Conservation (phyloP, 768 basidiomycete genomes). For the Trametes sanguinea region DNA sequence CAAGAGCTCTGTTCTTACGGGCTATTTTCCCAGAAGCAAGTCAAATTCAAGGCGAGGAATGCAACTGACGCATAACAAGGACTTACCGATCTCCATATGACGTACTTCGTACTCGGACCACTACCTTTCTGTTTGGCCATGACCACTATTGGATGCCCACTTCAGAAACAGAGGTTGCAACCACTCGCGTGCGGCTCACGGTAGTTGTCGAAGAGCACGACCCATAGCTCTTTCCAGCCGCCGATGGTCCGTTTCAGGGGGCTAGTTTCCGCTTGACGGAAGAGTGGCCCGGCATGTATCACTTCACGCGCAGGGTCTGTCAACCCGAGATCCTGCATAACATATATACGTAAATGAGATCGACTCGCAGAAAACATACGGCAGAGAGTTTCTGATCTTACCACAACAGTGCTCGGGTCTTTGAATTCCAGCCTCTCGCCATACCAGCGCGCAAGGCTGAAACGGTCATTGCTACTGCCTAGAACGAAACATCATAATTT, state of each 20-base stretch:
- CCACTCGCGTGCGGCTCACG: neutral
- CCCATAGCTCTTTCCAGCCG: constrained; percentile 22
- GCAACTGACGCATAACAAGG: too few relatives aligned
- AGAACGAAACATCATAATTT: neutral
- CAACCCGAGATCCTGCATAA: constrained; percentile 8
- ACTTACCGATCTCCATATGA: constrained; percentile 19
- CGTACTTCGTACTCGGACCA: constrained; percentile 1
- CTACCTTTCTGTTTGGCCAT: constrained; percentile 19
- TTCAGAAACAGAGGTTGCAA: too few relatives aligned
- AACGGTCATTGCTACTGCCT: neutral
- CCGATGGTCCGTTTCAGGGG: constrained; percentile 16
- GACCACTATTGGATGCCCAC: neutral
- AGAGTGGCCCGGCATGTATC: constrained; percentile 14
- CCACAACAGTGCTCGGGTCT: constrained; percentile 3
- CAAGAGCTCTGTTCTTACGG: constrained; percentile 17
- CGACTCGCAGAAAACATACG: neutral
- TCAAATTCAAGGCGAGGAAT: too few relatives aligned
- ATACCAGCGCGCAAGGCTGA: constrained; percentile 5
- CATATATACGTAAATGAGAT: neutral
- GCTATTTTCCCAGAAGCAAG: neutral
- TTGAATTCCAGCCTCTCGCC: constrained; percentile 10
- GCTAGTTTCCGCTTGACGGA: constrained; percentile 16
- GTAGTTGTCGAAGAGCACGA: constrained; percentile 21
- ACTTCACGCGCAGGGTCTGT: constrained; percentile 8
- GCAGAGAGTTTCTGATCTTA: neutral